These are phyloP conservation scores for Chimonanthus salicifolius DNA, from an alignment of 164 flowering plant genomes.

Conservation along the genomic window DNA sequence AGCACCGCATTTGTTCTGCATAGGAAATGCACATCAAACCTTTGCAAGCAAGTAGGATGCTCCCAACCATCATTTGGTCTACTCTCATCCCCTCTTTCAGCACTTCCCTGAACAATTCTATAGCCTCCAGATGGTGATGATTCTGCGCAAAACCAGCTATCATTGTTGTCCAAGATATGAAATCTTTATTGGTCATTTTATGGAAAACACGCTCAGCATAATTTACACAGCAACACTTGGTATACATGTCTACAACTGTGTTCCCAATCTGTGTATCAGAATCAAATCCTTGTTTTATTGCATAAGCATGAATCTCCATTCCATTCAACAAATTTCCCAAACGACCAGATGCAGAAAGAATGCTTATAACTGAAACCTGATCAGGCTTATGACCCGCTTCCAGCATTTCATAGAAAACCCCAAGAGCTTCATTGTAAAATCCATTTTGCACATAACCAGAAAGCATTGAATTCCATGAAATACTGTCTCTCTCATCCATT, in stretches of 20 bases:
- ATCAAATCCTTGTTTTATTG: slow-evolving; percentile 51
- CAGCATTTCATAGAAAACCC: slow-evolving; percentile 43
- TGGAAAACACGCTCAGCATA: slow-evolving; percentile 49
- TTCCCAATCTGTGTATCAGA: slow-evolving; percentile 59
- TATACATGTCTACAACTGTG: slow-evolving; percentile 77
- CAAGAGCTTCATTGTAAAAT: slow-evolving; percentile 46
- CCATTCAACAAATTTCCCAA: slow-evolving; percentile 49
- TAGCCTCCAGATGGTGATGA: slow-evolving; percentile 31
- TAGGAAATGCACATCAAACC: slow-evolving; percentile 33
- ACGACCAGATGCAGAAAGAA: slow-evolving; percentile 53
- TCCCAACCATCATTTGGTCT: slow-evolving; percentile 67
- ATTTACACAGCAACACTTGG: slow-evolving; percentile 41
- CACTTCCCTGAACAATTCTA: slow-evolving; percentile 44
- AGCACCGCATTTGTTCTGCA: slow-evolving; percentile 58
- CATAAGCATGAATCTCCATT: slow-evolving; percentile 72
- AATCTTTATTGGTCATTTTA: slow-evolving; percentile 46
- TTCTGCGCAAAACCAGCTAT: slow-evolving; percentile 68
- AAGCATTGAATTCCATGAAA: slow-evolving; percentile 85
- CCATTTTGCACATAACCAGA: slow-evolving; percentile 67
- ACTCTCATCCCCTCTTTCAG: slow-evolving; percentile 33
- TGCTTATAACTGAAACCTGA: slow-evolving; percentile 43
- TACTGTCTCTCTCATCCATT: slow-evolving; percentile 46
- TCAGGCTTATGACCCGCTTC: slow-evolving; percentile 42
- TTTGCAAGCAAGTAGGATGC: slow-evolving; percentile 56
- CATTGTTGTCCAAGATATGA: slow-evolving; percentile 67